Evolutionary conservation across 1,284 basidiomycete genomes (phyloP), one percentile per base, ranked within the genome.

Genomic region (Ustilago lituana): DNA sequence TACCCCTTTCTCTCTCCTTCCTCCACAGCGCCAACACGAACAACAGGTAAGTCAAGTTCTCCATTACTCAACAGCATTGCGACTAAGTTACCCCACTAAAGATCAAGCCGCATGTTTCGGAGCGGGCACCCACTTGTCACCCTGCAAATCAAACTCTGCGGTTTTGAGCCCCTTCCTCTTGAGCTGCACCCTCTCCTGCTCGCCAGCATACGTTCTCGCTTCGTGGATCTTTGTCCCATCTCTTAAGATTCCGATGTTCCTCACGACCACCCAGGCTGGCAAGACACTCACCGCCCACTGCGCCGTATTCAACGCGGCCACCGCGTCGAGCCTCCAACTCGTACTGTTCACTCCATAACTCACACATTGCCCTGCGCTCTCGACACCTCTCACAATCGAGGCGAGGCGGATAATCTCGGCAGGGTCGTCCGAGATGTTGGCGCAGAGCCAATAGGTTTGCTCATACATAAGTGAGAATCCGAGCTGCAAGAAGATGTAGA

Each of bases 331-430:
- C 2, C 80, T 61, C 32, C 59, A 72, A 35, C 69, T 66, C 2
- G 71, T 69, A 6, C 76, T 65, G 48, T 77, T 78, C 50, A 82
- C 53, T 1, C 79, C 80, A 49, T 79, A 82, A 3, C 65, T 76
- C 4, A 78, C 73, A 17, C 79, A 79, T 17, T 79, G 75, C 0
- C 82, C 82, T 0, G 77, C 79, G 1, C 51, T 60, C 45, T 83
- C 82, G 9, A 79, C 65, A 0, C 73, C 73, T 8, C 82, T 69
- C 0, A 83, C 67, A 35, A 81, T 72, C 4, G 73, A 71, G 0
- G 78, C 74, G 2, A 82, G 62, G 0, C 80, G 67, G 15, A 80
- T 68, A 31, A 83, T 51, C 58, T 82, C 80, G 7, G 36, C 17
- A 0, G 76, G 70, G 14, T 77, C 58, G 12, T 75, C 64, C 4